phyloP scores from a whole-genome alignment of 129 eudicot species.

The Chrysanthemum seticuspe region DNA sequence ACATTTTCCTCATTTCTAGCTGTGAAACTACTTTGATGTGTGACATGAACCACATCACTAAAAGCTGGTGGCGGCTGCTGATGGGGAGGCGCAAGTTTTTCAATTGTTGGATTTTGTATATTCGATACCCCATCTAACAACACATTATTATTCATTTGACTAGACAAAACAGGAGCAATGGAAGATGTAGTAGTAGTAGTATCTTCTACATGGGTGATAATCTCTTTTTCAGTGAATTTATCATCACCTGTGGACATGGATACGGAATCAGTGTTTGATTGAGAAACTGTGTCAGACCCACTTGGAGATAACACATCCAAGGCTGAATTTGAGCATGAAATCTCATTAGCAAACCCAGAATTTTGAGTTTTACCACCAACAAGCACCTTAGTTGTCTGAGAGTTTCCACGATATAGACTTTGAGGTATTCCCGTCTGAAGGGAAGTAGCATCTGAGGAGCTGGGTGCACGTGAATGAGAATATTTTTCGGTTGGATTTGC shows the following conservation, averaged over 20 bases:
- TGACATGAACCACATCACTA: constrained; percentile 70
- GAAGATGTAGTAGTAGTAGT: constrained; percentile 25
- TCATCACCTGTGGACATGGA: constrained; percentile 45
- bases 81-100: constrained; percentile 42
- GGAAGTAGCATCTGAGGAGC: constrained; percentile 38
- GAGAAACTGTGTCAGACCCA: constrained; percentile 28
- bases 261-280: constrained; percentile 31
- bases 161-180: constrained; percentile 36
- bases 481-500: constrained; percentile 31
- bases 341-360: constrained; percentile 28
- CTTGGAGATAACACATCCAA: constrained; percentile 18
- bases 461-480: background rate
- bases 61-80: constrained; percentile 44
- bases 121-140: constrained; percentile 31
- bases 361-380: constrained; percentile 28
- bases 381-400: constrained; percentile 31
- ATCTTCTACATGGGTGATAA: constrained; percentile 32
- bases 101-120: constrained; percentile 47
- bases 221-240: constrained; percentile 62
- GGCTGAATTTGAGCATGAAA: constrained; percentile 20
- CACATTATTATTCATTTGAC: constrained; percentile 29
- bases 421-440: constrained; percentile 40
- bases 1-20: constrained; percentile 44
- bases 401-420: constrained; percentile 19
- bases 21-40: constrained; percentile 60